Base-by-base conservation (phyloP, 2,329 filamentous ascomycete species). In the Cercospora sp. region DNA sequence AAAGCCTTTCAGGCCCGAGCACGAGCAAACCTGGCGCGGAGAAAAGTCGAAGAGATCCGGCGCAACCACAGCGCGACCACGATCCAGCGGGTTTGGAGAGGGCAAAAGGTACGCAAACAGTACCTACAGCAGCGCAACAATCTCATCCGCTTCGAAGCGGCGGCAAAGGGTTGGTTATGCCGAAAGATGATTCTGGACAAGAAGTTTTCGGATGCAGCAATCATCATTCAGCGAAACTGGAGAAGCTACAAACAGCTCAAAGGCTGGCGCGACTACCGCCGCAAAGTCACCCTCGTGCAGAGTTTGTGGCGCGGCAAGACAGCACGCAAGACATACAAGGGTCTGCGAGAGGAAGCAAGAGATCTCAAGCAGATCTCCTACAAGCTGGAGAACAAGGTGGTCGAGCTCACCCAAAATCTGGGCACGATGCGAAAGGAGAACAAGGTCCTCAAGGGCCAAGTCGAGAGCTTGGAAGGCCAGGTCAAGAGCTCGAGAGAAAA, bases 311-410 rank as follows among this genome's bases (percentile, higher is more conserved):
- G 95, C 79, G 94, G 94, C 78, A 94, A 88, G 80, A 78, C 81
- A 71, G 94, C 95, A 65, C 89, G 95, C 72, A 88, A 86, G 73
- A 89, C 88, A 60, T 99, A 99, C 86, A 98, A 97, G 87, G 89
- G 85, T 74, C 83, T 96, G 69, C 92, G 95, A 73, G 94, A 97
- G 81, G 95, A 99, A 81, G 95, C 95, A 72, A 91, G 95, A 77
- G 96, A 99, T 83, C 87, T 99, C 79, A 98, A 98, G 86, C 94
- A 98, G 81, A 99, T 99, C 74, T 98, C 95, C 2, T 99, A 99
- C 86, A 98, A 97, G 85, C 85, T 99, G 75, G 95, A 99, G 81
- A 98, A 99, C 87, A 99, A 99, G 88, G 95, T 99, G 70, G 93
- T 99, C 70, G 95, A 99, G 83, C 87, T 99, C 76, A 99, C 95